Conservation (phyloP, 2,329 filamentous ascomycete genomes). For the Pseudogymnoascus sp. region DNA sequence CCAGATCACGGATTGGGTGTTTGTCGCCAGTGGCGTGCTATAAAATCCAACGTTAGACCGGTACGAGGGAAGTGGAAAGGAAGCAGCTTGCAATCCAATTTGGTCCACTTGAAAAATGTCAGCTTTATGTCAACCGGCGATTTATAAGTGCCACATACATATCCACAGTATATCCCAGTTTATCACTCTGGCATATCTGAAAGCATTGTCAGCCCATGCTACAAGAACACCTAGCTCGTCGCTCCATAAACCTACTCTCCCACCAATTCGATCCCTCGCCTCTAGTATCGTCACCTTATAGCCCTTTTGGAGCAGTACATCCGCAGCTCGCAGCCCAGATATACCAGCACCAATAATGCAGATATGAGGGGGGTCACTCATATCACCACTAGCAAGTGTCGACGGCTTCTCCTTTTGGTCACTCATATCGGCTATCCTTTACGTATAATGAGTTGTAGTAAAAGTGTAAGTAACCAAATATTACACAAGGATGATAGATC, state of each 20-base stretch:
- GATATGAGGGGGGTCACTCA: slow-evolving; percentile 23
- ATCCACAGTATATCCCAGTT: slow-evolving; percentile 24
- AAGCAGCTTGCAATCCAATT: slow-evolving; percentile 52
- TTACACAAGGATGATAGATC: neutral
- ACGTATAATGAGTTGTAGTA: neutral
- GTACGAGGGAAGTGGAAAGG: slow-evolving; percentile 5
- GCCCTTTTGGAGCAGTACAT: slow-evolving; percentile 45
- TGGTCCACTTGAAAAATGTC: slow-evolving; percentile 36
- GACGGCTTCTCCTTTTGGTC: neutral
- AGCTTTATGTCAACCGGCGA: neutral
- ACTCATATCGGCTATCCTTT: neutral
- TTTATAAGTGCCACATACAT: slow-evolving; percentile 20
- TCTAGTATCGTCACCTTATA: slow-evolving; percentile 52
- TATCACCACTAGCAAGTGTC: neutral
- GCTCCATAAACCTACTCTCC: slow-evolving; percentile 35
- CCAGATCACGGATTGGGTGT: slow-evolving; percentile 47
- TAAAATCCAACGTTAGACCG: neutral
- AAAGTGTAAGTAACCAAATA: neutral
- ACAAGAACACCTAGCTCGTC: neutral
- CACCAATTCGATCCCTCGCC: slow-evolving; percentile 47
- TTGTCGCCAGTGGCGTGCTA: slow-evolving; percentile 25
- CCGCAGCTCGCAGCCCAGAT: slow-evolving; percentile 49
- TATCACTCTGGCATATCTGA: neutral
- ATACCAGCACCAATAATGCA: slow-evolving; percentile 51
- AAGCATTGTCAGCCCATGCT: neutral